These are phyloP conservation scores for Albugo candida DNA, from an alignment of 352 stramenopile species.

Conservation along the genomic window DNA sequence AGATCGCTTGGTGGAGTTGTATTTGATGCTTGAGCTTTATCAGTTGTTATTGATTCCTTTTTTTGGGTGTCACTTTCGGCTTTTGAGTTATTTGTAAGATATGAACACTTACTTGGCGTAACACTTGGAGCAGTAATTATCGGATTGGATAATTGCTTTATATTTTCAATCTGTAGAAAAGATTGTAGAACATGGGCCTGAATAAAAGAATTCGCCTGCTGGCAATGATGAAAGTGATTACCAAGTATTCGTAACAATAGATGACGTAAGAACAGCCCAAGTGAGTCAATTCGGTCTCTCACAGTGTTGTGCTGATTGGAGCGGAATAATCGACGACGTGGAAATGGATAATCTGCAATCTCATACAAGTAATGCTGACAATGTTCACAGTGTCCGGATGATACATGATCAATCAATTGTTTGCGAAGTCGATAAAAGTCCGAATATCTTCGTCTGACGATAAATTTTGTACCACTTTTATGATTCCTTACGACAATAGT, in stretches of 20 bases:
- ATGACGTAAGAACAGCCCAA: constrained; percentile 58
- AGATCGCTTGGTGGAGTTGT: constrained; percentile 14
- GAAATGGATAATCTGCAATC: constrained; percentile 64
- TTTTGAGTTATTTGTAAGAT: background rate
- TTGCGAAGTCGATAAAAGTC: constrained; percentile 74
- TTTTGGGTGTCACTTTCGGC: background rate
- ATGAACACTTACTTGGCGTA: background rate
- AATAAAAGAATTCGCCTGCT: constrained; percentile 42
- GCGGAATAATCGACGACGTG: constrained; percentile 44
- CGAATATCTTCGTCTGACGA: constrained; percentile 62
- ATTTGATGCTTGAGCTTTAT: constrained; percentile 12
- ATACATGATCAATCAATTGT: constrained; percentile 64
- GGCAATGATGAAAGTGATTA: constrained; percentile 43
- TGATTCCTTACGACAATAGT: constrained; percentile 66
- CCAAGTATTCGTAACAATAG: constrained; percentile 52
- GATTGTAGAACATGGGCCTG: constrained; percentile 48
- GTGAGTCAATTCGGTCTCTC: constrained; percentile 70
- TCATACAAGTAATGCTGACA: constrained; percentile 43
- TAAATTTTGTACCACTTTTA: constrained; percentile 45
- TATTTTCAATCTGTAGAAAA: constrained; percentile 58
- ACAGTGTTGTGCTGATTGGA: constrained; percentile 46
- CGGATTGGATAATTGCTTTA: constrained; percentile 21
- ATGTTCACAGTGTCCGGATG: constrained; percentile 46
- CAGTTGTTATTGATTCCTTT: background rate
- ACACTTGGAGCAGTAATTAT: constrained; percentile 11